Evolutionary conservation across 2,329 filamentous ascomycete species (phyloP).

Genomic region (Talaromyces sp.): DNA sequence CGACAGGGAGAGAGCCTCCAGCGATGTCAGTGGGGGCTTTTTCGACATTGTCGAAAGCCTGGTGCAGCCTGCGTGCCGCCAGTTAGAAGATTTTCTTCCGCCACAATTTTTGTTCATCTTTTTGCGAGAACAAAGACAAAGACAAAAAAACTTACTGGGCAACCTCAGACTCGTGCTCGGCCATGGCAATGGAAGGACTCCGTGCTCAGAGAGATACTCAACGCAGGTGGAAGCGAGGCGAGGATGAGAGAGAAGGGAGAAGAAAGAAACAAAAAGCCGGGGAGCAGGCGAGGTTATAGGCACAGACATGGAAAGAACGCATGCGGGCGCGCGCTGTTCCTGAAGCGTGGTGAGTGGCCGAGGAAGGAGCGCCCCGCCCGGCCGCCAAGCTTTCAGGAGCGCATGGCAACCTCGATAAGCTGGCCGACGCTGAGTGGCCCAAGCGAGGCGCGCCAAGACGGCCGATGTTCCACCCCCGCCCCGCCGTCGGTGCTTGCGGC

Average conservation of each 20-base stretch:
- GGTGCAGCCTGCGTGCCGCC: constrained; percentile 4
- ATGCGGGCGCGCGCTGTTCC: not conserved
- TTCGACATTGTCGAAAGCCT: constrained; percentile 8
- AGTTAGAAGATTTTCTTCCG: not conserved
- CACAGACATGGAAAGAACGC: too few relatives aligned
- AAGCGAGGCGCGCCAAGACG: not conserved
- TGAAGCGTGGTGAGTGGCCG: not conserved
- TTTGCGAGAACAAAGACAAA: not conserved
- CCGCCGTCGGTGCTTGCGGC: not conserved
- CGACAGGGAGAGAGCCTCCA: constrained; percentile 3
- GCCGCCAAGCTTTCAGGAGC: not conserved
- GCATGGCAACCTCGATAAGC: not conserved
- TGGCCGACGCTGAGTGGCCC: not conserved
- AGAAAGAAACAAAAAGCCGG: not conserved
- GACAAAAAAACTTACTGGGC: constrained; percentile 7
- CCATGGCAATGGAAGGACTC: constrained; percentile 1
- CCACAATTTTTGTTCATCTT: too few relatives aligned
- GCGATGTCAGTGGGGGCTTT: constrained; percentile 5
- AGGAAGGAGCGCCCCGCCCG: not conserved
- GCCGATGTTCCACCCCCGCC: not conserved
- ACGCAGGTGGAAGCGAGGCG: not conserved
- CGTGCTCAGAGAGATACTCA: not conserved
- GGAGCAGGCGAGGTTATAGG: not conserved
- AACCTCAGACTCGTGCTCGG: constrained; percentile 9
- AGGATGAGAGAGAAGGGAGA: not conserved